Conservation (phyloP, 139 green algal genomes). For the Raphidocelis subcapitata region DNA sequence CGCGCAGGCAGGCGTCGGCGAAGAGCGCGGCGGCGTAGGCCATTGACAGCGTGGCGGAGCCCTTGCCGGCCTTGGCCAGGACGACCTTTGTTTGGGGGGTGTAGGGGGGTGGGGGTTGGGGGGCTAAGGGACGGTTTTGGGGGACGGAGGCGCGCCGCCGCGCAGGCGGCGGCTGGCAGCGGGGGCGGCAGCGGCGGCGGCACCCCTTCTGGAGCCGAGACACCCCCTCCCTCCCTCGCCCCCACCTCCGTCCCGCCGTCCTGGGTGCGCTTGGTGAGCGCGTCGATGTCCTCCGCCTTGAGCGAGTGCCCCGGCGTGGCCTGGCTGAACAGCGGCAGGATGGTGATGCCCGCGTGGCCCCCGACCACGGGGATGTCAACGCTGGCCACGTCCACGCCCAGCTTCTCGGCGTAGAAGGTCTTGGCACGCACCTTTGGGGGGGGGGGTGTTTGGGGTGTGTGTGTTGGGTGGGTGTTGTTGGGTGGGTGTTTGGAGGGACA, state of each 20-base stretch:
- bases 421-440: slow-evolving; percentile 66
- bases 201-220: no score
- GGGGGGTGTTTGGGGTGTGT: neutral
- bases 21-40: slow-evolving; percentile 97
- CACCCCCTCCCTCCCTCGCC: slow-evolving; percentile 85
- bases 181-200: no score
- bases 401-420: slow-evolving; percentile 96
- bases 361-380: slow-evolving; percentile 97
- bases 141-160: no score
- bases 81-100: no score
- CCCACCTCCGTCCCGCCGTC: slow-evolving; percentile 99
- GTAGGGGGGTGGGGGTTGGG: no score
- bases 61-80: slow-evolving; percentile 87
- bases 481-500: no score
- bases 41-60: slow-evolving; percentile 97
- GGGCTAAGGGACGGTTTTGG: no score
- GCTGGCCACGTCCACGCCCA: slow-evolving; percentile 73
- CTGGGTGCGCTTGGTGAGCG: slow-evolving; percentile 97
- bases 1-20: slow-evolving; percentile 88
- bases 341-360: slow-evolving; percentile 97
- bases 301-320: slow-evolving; percentile 64
- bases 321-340: slow-evolving; percentile 98
- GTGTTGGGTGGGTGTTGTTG: neutral
- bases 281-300: slow-evolving; percentile 78
- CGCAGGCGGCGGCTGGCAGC: no score